A percentile compares a stretch with the other conserved stretches of the same genome.
Conservation (phyloP, 768 basidiomycete genomes). For the Termitomyces sp. region DNA sequence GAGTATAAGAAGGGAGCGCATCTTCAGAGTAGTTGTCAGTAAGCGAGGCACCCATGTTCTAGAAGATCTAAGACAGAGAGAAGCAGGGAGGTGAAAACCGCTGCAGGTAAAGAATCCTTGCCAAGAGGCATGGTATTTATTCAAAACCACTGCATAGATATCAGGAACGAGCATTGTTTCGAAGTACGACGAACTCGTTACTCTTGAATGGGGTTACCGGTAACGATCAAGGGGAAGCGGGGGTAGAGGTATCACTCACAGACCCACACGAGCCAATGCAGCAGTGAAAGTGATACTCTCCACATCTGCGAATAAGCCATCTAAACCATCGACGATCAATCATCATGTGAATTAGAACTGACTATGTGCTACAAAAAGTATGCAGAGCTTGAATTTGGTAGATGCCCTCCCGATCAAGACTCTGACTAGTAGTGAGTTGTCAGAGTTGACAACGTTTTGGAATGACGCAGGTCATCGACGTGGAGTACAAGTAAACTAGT, state of each 20-base stretch:
- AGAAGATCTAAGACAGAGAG: neutral
- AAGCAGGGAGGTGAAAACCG: neutral
- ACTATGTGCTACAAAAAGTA: neutral
- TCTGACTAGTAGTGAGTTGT: neutral
- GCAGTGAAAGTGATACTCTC: neutral
- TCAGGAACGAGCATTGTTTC: neutral
- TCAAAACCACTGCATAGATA: neutral
- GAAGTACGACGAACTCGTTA: neutral
- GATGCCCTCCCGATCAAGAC: neutral
- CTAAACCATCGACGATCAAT: neutral
- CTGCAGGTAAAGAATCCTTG: neutral
- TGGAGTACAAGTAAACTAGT: neutral
- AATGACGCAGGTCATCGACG: neutral
- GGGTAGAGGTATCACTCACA: neutral
- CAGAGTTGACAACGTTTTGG: neutral
- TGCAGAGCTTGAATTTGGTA: neutral
- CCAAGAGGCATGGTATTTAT: neutral
- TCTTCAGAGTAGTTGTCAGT: neutral
- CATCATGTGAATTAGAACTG: neutral
- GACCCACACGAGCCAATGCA: neutral
- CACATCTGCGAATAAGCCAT: neutral
- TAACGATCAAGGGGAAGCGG: neutral
- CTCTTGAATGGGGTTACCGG: neutral
- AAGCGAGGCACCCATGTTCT: neutral
- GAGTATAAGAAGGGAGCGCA: neutral